These are phyloP conservation scores for Auriscalpium microsporum DNA, from an alignment of 768 basidiomycete species.

Conservation along the genomic window DNA sequence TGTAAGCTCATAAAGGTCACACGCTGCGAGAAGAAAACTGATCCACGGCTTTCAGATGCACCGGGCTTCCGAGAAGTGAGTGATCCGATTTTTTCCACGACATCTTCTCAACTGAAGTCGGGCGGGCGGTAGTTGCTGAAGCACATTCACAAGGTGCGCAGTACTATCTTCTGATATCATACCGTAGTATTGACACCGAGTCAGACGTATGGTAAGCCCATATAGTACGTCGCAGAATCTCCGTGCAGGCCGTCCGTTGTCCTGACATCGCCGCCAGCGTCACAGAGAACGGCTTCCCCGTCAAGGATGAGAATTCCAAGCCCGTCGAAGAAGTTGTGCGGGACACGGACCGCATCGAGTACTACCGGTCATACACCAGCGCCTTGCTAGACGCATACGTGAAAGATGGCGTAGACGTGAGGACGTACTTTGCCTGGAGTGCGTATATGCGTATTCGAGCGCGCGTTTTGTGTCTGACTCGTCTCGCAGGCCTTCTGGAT, in stretches of 20 bases:
- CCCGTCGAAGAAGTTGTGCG: constrained; percentile 27
- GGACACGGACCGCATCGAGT: constrained; percentile 33
- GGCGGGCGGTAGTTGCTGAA: constrained; percentile 24
- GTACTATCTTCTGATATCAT: not conserved
- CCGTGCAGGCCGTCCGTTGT: too few species aligned
- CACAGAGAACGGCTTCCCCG: constrained; percentile 39
- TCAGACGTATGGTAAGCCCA: constrained; percentile 30
- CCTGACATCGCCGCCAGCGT: constrained; percentile 18
- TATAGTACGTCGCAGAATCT: constrained; percentile 21
- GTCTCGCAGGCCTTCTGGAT: constrained; percentile 27
- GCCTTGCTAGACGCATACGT: constrained; percentile 30
- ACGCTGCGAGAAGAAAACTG: not conserved
- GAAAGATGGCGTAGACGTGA: constrained; percentile 29
- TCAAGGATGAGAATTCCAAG: constrained; percentile 29
- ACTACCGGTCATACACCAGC: constrained; percentile 29
- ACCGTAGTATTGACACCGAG: not conserved
- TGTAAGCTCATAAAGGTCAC: constrained; percentile 18
- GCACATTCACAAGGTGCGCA: constrained; percentile 30
- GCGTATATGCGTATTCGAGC: constrained; percentile 9
- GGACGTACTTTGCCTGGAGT: constrained; percentile 35
- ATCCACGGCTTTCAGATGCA: constrained; percentile 18
- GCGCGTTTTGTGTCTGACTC: not conserved
- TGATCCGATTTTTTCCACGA: not conserved
- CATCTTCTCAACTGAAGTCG: not conserved
- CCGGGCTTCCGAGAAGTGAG: constrained; percentile 29